These are phyloP conservation scores for Annulohypoxylon moriforme DNA, from an alignment of 495 filamentous ascomycete genomes.

Conservation along the genomic window DNA sequence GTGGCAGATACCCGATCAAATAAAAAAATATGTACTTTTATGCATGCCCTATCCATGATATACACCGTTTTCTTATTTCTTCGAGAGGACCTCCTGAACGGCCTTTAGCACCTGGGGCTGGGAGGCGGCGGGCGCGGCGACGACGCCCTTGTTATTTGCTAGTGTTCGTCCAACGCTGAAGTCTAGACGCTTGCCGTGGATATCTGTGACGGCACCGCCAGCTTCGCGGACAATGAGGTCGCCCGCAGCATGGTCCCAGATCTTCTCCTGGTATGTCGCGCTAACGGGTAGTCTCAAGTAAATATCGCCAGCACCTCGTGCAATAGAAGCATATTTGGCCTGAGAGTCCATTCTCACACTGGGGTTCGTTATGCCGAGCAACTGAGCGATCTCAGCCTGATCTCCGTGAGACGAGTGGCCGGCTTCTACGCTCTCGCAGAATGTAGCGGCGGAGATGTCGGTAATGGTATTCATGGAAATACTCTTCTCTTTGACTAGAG, in stretches of 20 bases:
- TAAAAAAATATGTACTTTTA: slow-evolving; percentile 47
- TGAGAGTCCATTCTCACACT: slow-evolving; percentile 96
- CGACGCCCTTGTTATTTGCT: slow-evolving; percentile 88
- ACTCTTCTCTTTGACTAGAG: slow-evolving; percentile 66
- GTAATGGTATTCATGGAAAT: slow-evolving; percentile 82
- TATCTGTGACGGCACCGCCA: slow-evolving; percentile 90
- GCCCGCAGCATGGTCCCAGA: slow-evolving; percentile 99
- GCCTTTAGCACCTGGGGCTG: slow-evolving; percentile 82
- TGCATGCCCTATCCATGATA: slow-evolving; percentile 35
- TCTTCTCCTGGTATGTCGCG: slow-evolving; percentile 95
- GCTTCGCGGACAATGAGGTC: slow-evolving; percentile 95
- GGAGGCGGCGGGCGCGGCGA: slow-evolving; percentile 81
- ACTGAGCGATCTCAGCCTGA: slow-evolving; percentile 83
- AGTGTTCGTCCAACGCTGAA: slow-evolving; percentile 89
- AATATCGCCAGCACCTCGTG: slow-evolving; percentile 93
- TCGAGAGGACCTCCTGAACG: slow-evolving; percentile 79
- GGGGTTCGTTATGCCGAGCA: slow-evolving; percentile 83
- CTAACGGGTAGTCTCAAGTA: slow-evolving; percentile 88
- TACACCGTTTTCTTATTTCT: slow-evolving; percentile 40
- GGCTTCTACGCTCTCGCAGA: slow-evolving; percentile 95
- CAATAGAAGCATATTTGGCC: slow-evolving; percentile 96
- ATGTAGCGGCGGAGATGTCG: slow-evolving; percentile 82
- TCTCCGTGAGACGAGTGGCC: slow-evolving; percentile 90
- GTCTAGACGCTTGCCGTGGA: slow-evolving; percentile 80
- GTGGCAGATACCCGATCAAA: slow-evolving; percentile 45